A percentile compares a stretch with the other conserved stretches of the same genome.
These are phyloP conservation scores for Calonectria fujianensis DNA, from an alignment of 2,329 filamentous ascomycete species.

Conservation along the genomic window DNA sequence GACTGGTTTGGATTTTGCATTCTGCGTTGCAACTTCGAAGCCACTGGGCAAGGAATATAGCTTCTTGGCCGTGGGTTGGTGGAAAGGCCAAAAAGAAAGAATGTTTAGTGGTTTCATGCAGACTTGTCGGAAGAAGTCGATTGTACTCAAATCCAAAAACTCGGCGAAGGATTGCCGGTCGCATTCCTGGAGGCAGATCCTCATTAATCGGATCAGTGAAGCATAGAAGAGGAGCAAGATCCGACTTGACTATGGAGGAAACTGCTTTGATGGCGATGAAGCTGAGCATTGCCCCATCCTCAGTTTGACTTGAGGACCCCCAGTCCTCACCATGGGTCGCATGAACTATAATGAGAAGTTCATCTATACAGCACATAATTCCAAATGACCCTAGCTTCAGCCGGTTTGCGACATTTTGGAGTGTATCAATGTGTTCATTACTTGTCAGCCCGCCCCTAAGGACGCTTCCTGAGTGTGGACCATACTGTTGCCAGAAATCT, in stretches of 20 bases:
- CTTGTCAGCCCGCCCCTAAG: slow-evolving; percentile 50
- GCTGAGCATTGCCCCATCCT: slow-evolving; percentile 17
- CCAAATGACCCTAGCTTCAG: slow-evolving; percentile 62
- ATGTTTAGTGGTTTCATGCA: slow-evolving; percentile 44
- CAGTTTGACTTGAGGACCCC: slow-evolving; percentile 44
- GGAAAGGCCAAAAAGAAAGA: slow-evolving; percentile 72
- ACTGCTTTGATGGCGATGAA: slow-evolving; percentile 30
- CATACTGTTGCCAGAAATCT: slow-evolving; percentile 56
- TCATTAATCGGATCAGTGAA: slow-evolving; percentile 24
- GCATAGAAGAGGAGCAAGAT: slow-evolving; percentile 53
- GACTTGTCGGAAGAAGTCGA: slow-evolving; percentile 52
- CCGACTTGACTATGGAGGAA: slow-evolving; percentile 35
- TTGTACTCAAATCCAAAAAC: slow-evolving; percentile 59
- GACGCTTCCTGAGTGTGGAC: slow-evolving; percentile 42
- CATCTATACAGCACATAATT: slow-evolving; percentile 57
- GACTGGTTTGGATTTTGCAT: slow-evolving; percentile 65
- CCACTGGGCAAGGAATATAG: slow-evolving; percentile 66
- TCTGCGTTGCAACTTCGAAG: slow-evolving; percentile 62
- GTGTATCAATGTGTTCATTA: slow-evolving; percentile 24
- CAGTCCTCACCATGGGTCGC: slow-evolving; percentile 61
- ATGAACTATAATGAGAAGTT: slow-evolving; percentile 64
- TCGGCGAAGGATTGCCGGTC: slow-evolving; percentile 52
- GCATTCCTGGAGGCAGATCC: slow-evolving; percentile 44
- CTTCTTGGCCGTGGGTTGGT: slow-evolving; percentile 57
- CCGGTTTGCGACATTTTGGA: slow-evolving; percentile 58